Conservation (phyloP, 805 yeast genomes). For the Saccharomycopsis fodiens region DNA sequence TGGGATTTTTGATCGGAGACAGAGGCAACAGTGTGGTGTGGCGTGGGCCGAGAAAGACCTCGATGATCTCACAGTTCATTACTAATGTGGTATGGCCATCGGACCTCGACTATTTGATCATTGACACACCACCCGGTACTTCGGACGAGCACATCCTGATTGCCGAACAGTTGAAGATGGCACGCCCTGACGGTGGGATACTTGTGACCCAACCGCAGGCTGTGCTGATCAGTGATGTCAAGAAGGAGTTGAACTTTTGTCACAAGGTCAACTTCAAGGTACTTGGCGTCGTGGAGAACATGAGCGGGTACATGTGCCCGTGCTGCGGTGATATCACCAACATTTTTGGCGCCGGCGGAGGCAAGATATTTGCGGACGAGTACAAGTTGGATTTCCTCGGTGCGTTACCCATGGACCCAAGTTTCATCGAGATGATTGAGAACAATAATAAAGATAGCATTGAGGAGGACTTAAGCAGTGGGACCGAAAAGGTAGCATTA, state of each 20-base stretch:
- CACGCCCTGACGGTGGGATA: conserved; percentile 83
- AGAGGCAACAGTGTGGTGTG: conserved; percentile 91
- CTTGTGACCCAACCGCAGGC: conserved; percentile 95
- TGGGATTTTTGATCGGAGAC: conserved; percentile 79
- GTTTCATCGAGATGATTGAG: conserved; percentile 84
- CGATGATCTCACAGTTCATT: conserved; percentile 92
- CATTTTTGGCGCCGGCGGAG: conserved; percentile 93
- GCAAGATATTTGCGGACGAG: conserved; percentile 57
- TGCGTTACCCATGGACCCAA: conserved; percentile 87
- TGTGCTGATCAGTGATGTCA: conserved; percentile 89
- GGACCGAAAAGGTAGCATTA: neutral
- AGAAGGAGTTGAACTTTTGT: conserved; percentile 90
- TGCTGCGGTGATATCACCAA: conserved; percentile 87
- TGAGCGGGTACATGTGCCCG: conserved; percentile 97
- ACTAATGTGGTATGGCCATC: conserved; percentile 76
- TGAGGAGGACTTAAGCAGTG: no score
- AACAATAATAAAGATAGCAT: conserved; percentile 36
- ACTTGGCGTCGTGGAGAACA: conserved; percentile 86
- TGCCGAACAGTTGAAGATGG: conserved; percentile 76
- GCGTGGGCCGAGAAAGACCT: conserved; percentile 98
- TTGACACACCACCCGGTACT: conserved; percentile 98
- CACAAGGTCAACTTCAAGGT: conserved; percentile 71
- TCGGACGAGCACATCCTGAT: conserved; percentile 97
- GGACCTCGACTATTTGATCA: conserved; percentile 68
- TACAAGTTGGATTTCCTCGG: conserved; percentile 68